These are phyloP conservation scores for Apophysomyces sp. DNA, from an alignment of 371 early-diverging fungal species.

Conservation along the genomic window DNA sequence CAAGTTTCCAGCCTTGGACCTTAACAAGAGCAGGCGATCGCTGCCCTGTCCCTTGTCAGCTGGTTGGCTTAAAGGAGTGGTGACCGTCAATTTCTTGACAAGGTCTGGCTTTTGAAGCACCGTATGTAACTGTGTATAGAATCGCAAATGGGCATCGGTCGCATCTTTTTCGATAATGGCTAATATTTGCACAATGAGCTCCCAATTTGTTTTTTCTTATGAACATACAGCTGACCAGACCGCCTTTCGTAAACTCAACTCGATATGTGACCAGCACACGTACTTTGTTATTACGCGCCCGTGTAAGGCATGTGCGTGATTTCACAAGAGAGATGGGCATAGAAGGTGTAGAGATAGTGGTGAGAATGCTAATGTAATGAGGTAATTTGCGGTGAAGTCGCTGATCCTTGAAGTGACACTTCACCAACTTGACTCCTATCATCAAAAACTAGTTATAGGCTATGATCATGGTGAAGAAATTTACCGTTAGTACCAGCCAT, in stretches of 20 bases:
- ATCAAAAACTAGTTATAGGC: background rate
- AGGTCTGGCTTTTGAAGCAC: background rate
- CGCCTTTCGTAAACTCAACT: slow-evolving; percentile 66
- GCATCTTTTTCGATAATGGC: background rate
- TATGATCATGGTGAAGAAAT: background rate
- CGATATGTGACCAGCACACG: slow-evolving; percentile 65
- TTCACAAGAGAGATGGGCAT: slow-evolving; percentile 82
- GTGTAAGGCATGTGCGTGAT: slow-evolving; percentile 79
- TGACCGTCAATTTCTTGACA: background rate
- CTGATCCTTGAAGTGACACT: background rate
- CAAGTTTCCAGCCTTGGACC: background rate
- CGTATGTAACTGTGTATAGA: background rate
- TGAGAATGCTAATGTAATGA: slow-evolving; percentile 50
- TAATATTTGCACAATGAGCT: background rate
- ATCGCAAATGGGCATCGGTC: background rate
- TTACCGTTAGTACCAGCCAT: background rate
- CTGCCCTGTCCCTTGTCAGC: background rate
- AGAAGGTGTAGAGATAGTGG: slow-evolving; percentile 73
- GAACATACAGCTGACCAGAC: background rate
- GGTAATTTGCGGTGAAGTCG: background rate
- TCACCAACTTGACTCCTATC: background rate
- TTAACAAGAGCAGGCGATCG: background rate
- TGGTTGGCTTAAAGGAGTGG: background rate
- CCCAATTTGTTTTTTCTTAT: background rate
- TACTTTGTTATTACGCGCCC: slow-evolving; percentile 58